Conservation (phyloP, 306 rosid genomes). For the Sindora glabra region DNA sequence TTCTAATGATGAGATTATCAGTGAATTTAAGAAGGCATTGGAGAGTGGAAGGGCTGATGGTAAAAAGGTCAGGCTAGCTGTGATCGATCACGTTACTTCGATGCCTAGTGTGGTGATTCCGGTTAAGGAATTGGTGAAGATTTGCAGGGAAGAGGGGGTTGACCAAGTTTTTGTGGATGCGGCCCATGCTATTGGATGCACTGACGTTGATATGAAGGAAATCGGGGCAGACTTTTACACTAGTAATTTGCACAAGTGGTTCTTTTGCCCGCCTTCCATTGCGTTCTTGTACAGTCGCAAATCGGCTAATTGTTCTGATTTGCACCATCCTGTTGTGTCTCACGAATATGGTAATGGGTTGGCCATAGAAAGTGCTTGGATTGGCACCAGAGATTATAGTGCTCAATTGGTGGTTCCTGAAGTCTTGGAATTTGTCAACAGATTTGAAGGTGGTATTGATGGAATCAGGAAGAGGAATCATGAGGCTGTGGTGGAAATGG, state of each 20-base stretch:
- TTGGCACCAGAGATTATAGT: conserved; percentile 95
- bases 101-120: conserved; percentile 94
- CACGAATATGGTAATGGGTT: conserved; percentile 94
- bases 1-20: conserved; percentile 59
- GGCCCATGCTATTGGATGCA: conserved; percentile 93
- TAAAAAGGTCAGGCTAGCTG: conserved; percentile 68
- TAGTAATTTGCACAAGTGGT: conserved; percentile 93
- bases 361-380: conserved; percentile 93
- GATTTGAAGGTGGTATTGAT: conserved; percentile 88
- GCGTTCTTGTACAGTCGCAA: conserved; percentile 66
- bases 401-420: conserved; percentile 79
- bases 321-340: conserved; percentile 96
- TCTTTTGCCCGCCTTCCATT: conserved; percentile 89
- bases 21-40: conserved; percentile 65
- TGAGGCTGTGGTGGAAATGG: conserved; percentile 80
- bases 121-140: conserved; percentile 64
- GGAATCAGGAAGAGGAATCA: conserved; percentile 92
- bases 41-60: conserved; percentile 69
- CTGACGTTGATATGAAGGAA: conserved; percentile 72
- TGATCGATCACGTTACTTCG: conserved; percentile 90
- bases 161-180: conserved; percentile 88
- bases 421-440: conserved; percentile 56
- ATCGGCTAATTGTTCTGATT: conserved; percentile 28
- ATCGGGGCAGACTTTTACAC: conserved; percentile 97
- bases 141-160: conserved; percentile 94